phyloP scores from a whole-genome alignment of 495 filamentous ascomycete species.

The Neurospora sublineolata region DNA sequence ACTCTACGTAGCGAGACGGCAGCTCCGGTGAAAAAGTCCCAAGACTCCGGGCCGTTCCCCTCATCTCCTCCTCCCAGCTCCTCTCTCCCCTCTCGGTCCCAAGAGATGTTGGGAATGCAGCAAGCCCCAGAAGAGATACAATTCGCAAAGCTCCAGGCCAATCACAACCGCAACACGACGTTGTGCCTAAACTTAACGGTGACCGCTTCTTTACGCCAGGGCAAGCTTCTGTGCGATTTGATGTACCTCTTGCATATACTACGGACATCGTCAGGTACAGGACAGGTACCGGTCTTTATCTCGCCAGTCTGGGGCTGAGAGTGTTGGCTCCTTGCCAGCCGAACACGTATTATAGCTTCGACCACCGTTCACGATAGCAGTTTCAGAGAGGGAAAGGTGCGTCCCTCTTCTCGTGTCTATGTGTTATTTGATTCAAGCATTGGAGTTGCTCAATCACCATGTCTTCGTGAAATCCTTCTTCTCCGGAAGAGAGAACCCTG shows the following conservation, averaged over 20 bases:
- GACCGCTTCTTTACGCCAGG: constrained; percentile 9
- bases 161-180: constrained; percentile 12
- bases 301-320: neutral
- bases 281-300: neutral
- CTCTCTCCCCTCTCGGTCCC: neutral
- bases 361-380: neutral
- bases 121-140: neutral
- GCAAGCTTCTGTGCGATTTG: neutral
- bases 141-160: neutral
- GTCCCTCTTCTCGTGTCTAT: neutral
- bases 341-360: neutral
- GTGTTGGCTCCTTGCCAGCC: neutral
- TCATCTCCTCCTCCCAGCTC: neutral
- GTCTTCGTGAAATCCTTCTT: too few relatives aligned
- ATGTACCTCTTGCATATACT: neutral
- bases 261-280: neutral
- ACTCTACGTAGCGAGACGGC: neutral
- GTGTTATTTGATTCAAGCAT: too few relatives aligned
- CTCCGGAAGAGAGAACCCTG: neutral
- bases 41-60: neutral
- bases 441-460: too few relatives aligned
- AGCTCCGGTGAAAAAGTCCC: neutral
- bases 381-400: neutral
- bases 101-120: neutral
- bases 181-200: constrained; percentile 23